Percentiles rank a stretch among this genome's conserved stretches.
Evolutionary conservation across 1,284 basidiomycete genomes (phyloP).

Genomic region (Ganoderma sinense): DNA sequence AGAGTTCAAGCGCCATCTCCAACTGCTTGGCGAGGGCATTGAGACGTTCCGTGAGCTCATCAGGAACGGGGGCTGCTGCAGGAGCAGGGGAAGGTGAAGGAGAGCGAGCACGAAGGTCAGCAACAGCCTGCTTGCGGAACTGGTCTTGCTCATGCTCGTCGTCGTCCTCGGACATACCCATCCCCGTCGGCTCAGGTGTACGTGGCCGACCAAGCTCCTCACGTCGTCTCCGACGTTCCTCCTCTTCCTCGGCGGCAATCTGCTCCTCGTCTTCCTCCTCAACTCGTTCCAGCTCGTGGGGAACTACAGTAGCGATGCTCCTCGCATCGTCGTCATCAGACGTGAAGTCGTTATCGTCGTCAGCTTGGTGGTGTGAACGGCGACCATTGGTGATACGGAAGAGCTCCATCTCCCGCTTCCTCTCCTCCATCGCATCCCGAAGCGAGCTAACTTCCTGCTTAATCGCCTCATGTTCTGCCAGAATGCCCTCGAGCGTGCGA

Average conservation of each 20-base stretch:
- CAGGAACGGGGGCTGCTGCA: conserved; percentile 45
- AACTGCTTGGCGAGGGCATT: conserved; percentile 78
- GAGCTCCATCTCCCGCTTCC: conserved; percentile 46
- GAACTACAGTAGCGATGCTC: conserved; percentile 69
- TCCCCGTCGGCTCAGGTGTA: conserved; percentile 77
- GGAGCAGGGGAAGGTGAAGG: conserved; percentile 31
- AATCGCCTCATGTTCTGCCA: conserved; percentile 89
- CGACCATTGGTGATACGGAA: conserved; percentile 36
- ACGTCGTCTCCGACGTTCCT: conserved; percentile 56
- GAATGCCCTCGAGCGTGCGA: conserved; percentile 80
- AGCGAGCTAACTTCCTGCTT: conserved; percentile 82
- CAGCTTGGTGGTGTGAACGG: conserved; percentile 35
- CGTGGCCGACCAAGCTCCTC: conserved; percentile 72
- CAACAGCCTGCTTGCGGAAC: conserved; percentile 23
- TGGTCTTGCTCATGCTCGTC: conserved; percentile 39
- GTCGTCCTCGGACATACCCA: conserved; percentile 67
- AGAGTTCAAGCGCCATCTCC: conserved; percentile 79
- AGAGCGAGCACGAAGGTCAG: conserved; percentile 32
- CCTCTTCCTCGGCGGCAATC: conserved; percentile 52
- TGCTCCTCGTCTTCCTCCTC: conserved; percentile 79
- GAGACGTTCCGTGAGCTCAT: conserved; percentile 79
- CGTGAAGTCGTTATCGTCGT: conserved; percentile 49
- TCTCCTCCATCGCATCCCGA: conserved; percentile 74
- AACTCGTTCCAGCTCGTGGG: conserved; percentile 76
- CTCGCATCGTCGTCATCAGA: conserved; percentile 58